Evolutionary conservation across 2,329 filamentous ascomycete genomes (phyloP), one percentile per base, ranked within the genome.

Genomic region (Fusarium albosuccineum): DNA sequence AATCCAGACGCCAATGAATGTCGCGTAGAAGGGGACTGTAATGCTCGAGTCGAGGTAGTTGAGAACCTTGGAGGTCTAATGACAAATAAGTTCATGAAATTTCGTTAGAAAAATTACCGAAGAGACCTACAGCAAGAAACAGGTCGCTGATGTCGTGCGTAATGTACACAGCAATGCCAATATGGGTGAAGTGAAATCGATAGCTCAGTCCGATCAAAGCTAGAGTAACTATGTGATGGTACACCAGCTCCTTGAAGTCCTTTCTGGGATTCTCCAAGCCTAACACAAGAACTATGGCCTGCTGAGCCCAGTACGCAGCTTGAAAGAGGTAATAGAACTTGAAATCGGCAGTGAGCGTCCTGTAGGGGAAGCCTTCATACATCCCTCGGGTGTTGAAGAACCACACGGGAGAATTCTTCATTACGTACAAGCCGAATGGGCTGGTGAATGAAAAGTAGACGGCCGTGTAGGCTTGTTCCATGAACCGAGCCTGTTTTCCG

Each of bases 251-350:
- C 79, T 92, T 94, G 81, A 94, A 97, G 79, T 97, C 94, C 83
- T 97, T 97, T 60, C 94, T 84, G 22, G 91, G 94, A 83, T 96
- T 96, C 84, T 97, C 94, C 78, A 97, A 85, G 78, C 92, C 91
- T 53, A 97, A 82, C 62, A 96, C 73, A 60, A 97, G 82, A 13
- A 97, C 94, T 68, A 97, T 91, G 41, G 91, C 92, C 82, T 97
- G 94, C 82, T 97, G 94, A 2, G 92, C 89, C 94, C 94, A 97
- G 84, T 97, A 97, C 67, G 91, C 92, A 39, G 92, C 94, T 81
- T 97, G 90, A 73, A 97, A 91, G 64, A 97, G 85, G 77, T 97
- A 97, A 82, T 97, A 97, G 58, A 94, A 93, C 83, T 97, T 97
- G 87, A 97, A 93, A 40, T 86, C 71, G 59, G 84, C 91, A 64